Evolutionary conservation across 2,329 filamentous ascomycete species (phyloP).

Genomic region (Nemania sp.): DNA sequence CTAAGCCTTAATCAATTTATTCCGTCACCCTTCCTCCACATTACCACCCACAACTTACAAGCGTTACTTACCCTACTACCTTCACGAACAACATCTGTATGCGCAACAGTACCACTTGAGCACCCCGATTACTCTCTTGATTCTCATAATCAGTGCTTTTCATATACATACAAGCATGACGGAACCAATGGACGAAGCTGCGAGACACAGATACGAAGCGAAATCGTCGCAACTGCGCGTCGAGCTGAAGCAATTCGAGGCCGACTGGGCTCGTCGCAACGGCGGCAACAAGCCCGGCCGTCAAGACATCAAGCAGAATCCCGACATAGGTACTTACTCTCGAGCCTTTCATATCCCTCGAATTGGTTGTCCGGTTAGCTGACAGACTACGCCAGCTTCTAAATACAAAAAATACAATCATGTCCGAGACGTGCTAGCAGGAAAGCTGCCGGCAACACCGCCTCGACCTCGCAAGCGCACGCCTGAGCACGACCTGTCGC

Average conservation of each 20-base stretch:
- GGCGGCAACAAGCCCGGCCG: constrained; percentile 69
- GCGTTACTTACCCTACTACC: too few species aligned
- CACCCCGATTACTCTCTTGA: constrained; percentile 5
- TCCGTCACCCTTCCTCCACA: too few species aligned
- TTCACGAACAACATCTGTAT: too few species aligned
- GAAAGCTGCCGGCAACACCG: constrained; percentile 50
- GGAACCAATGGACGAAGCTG: constrained; percentile 51
- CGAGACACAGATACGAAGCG: constrained; percentile 51
- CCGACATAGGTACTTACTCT: constrained; percentile 63
- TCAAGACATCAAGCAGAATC: constrained; percentile 75
- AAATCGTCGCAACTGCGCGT: constrained; percentile 61
- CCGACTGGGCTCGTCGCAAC: constrained; percentile 63
- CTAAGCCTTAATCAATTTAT: too few species aligned
- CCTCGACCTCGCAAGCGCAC: constrained; percentile 49
- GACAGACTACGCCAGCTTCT: constrained; percentile 50
- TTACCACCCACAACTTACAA: too few species aligned
- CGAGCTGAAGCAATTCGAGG: constrained; percentile 76
- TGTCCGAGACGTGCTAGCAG: constrained; percentile 60
- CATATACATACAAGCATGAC: constrained; percentile 14
- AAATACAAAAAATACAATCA: constrained; percentile 80
- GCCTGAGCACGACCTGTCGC: constrained; percentile 40
- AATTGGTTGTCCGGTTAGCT: not conserved
- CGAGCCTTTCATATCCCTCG: constrained; percentile 17
- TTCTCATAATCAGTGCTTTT: too few species aligned
- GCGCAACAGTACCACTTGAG: constrained; percentile 10